Evolutionary conservation across 148 eudicot species (phyloP), one percentile per base, ranked within the genome.

Genomic region (Silene uniflora): DNA sequence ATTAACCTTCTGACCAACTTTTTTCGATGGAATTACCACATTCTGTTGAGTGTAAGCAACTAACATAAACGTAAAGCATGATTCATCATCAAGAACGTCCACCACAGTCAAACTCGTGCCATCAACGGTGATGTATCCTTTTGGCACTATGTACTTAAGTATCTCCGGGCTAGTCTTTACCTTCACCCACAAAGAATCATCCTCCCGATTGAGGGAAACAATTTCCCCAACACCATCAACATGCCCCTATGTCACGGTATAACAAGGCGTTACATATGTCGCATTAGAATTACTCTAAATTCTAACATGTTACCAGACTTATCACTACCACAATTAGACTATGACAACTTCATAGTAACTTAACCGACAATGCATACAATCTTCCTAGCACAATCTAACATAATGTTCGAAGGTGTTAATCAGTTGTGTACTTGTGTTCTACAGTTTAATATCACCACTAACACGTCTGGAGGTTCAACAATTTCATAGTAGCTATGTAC

Each of bases 71-170:
- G 90, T 89, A 73, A 94, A 94, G 83, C 92, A 89, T 16, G 17
- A 69, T 32, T 91, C 96, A 14, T 92, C 88, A 70, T 92, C 98
- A 80, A 91, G 87, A 71, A 94, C 96, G 65, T 91, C 82, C 17
- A 94, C 98, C 18, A 94, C 98, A 42, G 97, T 94, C 89, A 94
- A 88, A 71, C 98, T 94, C 25, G 98, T 87, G 62, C 98, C 98
- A 81, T 94, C 98, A 55, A 94, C 89, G 13, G 97, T 89, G 55
- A 94, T 88, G 75, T 83, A 94, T 58, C 98, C 98, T 84, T 94
- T 94, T 1, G 96, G 92, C 42, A 94, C 97, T 68, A 94, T 94
- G 75, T 90, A 94, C 84, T 83, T 91, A 77, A 94, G 82, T 49
- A 94, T 52, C 60, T 90, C 93, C 6, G 85, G 89, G 17, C 70